A percentile compares a stretch with the other conserved stretches of the same genome.
Evolutionary conservation across 306 rosid species (phyloP).

Genomic region (Carpinus viminea): DNA sequence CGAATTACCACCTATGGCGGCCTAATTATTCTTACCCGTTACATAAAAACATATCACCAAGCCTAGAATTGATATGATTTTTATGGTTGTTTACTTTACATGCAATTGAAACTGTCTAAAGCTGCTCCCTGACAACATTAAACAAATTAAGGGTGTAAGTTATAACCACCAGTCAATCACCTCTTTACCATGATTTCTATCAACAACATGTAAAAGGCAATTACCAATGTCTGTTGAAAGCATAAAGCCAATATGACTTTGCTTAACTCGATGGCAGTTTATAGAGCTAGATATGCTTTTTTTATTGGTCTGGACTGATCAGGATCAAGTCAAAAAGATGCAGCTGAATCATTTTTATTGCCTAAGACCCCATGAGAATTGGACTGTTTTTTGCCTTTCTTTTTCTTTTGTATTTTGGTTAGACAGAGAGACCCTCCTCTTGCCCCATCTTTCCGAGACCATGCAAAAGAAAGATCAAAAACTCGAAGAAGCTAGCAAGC

Average conservation of each 20-base stretch:
- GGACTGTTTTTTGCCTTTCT: slow-evolving; percentile 21
- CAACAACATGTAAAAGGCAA: slow-evolving; percentile 32
- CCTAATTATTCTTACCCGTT: too few species aligned
- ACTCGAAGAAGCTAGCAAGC: slow-evolving; percentile 1
- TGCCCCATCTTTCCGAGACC: slow-evolving; percentile 54
- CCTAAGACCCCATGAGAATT: slow-evolving; percentile 7
- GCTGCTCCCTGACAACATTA: slow-evolving; percentile 26
- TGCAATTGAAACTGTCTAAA: not conserved
- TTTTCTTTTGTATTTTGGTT: slow-evolving; percentile 21
- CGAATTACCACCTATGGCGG: too few species aligned
- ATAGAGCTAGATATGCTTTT: slow-evolving; percentile 17
- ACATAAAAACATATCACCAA: too few species aligned
- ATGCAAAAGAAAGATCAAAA: slow-evolving; percentile 15
- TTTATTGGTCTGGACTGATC: slow-evolving; percentile 9
- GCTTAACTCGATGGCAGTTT: slow-evolving; percentile 19
- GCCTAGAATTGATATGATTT: too few species aligned
- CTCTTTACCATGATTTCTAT: slow-evolving; percentile 13
- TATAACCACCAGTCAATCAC: slow-evolving; percentile 28
- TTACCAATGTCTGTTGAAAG: slow-evolving; percentile 33
- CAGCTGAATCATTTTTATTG: slow-evolving; percentile 27
- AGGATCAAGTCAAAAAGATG: slow-evolving; percentile 40
- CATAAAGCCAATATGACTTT: slow-evolving; percentile 31
- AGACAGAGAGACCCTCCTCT: slow-evolving; percentile 26
- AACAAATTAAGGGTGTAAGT: slow-evolving; percentile 18
- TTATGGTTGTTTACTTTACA: too few species aligned